These are phyloP conservation scores for Tripterygium wilfordii DNA, from an alignment of 177 flowering plant species.

Conservation along the genomic window DNA sequence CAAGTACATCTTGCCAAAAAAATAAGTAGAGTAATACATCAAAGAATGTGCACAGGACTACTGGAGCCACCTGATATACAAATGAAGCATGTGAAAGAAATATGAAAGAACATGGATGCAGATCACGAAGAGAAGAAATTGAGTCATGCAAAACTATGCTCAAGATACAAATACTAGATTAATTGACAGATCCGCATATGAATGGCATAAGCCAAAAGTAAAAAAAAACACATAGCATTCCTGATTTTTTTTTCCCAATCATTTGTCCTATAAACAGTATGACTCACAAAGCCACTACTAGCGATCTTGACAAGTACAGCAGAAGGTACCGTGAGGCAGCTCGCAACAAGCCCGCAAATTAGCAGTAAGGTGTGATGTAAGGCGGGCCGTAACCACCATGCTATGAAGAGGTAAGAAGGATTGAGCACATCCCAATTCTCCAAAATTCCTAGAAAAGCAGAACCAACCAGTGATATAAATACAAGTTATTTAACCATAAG, in stretches of 20 bases:
- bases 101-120: too few species aligned
- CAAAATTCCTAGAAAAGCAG: constrained; percentile 44
- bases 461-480: not conserved
- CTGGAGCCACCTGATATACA: too few species aligned
- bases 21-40: too few species aligned
- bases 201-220: constrained; percentile 1
- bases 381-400: constrained; percentile 30
- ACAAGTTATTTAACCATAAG: not conserved
- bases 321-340: constrained; percentile 95
- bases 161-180: not conserved
- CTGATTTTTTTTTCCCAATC: not conserved
- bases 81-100: too few species aligned
- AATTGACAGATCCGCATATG: not conserved
- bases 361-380: constrained; percentile 62
- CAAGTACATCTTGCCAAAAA: too few species aligned
- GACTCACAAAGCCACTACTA: constrained; percentile 81
- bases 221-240: not conserved
- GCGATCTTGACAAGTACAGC: constrained; percentile 98
- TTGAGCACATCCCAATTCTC: constrained; percentile 62
- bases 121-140: too few species aligned
- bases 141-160: too few species aligned
- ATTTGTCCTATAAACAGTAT: constrained; percentile 33
- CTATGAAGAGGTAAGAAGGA: constrained; percentile 68
- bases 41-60: too few species aligned
- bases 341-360: constrained; percentile 69